Evolutionary conservation across 441 rosid species (phyloP), one percentile per base, ranked within the genome.

Genomic region (Isatis lusitanica): DNA sequence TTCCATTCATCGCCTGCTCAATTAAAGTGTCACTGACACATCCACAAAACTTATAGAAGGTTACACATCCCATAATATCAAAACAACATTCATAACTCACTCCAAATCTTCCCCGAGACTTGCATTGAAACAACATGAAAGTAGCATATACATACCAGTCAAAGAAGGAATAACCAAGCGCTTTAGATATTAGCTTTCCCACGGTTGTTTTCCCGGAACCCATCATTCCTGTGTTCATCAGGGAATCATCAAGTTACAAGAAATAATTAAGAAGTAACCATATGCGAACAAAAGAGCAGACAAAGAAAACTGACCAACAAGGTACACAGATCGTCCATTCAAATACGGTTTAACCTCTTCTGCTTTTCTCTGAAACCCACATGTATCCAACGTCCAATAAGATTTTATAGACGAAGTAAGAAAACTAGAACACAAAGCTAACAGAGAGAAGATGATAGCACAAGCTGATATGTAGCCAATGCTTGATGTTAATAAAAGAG

Each of bases 171-270:
- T 88, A 90, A 21, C 74, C 75, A 56, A 92, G 92, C 15, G 72
- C 88, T 66, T 77, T 79, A 3, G 97, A 78, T 50, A 92, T 76
- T 79, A 90, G 56, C 82, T 88, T 85, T 35, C 96, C 97, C 43
- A 87, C 89, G 6, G 94, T 92, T 6, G 97, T 87, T 80, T 92
- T 92, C 68, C 97, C 97, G 12, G 93, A 92, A 46, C 97, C 96
- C 97, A 90, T 92, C 91, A 90, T 85, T 62, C 97, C 96, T 90
- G 81, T 73, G 75, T 39, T 80, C 60, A 73, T 7, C 46, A 71
- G 1, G 9, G 4, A 38, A 16, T 21, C 62, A 50, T 66, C 18
- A 51, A 15, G 6, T 12, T 43, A 65, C 44, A 48, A 60, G 21
- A 2, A 15, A 7, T 60, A 36, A 13, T 6, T 5, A 21, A 28